phyloP scores from a whole-genome alignment of 2,329 filamentous ascomycete genomes.

The Aplosporella prunicola region DNA sequence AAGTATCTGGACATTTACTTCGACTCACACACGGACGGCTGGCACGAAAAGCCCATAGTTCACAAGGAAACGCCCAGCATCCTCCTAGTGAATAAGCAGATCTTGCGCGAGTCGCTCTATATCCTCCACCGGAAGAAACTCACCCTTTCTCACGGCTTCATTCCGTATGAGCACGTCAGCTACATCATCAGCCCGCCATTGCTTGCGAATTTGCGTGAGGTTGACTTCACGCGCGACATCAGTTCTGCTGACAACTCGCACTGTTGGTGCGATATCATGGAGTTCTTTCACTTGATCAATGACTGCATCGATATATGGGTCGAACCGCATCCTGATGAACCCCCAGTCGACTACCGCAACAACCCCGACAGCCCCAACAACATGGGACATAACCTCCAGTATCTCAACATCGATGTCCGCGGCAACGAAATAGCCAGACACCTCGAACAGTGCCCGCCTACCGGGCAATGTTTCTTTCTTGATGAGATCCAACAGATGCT shows the following conservation, averaged over 20 bases:
- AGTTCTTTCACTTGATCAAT: slow-evolving; percentile 9
- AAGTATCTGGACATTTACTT: slow-evolving; percentile 5
- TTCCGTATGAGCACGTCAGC: slow-evolving; percentile 2
- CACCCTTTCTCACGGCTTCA: slow-evolving; percentile 4
- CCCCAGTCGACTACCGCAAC: too few species aligned
- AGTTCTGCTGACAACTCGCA: slow-evolving; percentile 8
- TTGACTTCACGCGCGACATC: slow-evolving; percentile 7
- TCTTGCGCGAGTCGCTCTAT: slow-evolving; percentile 3
- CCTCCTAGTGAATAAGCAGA: slow-evolving; percentile 7
- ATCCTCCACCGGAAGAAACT: slow-evolving; percentile 9
- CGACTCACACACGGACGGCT: slow-evolving; percentile 7
- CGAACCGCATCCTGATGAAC: too few species aligned
- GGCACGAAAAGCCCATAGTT: slow-evolving; percentile 1
- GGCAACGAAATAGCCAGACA: slow-evolving; percentile 3
- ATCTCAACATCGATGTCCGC: slow-evolving; percentile 6
- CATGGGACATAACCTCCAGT: slow-evolving; percentile 8
- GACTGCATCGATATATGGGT: slow-evolving; percentile 4
- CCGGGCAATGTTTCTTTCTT: slow-evolving; percentile 8
- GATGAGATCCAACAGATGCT: slow-evolving; percentile 9
- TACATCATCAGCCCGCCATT: slow-evolving; percentile 1
- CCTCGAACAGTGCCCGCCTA: slow-evolving; percentile 1
- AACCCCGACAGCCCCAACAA: too few species aligned
- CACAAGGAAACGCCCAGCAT: background rate
- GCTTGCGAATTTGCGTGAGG: slow-evolving; percentile 7
- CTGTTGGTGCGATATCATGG: slow-evolving; percentile 8